A percentile compares a stretch with the other conserved stretches of the same genome.
Conservation (phyloP, 176 grass and related monocot genomes). For the Musa schizocarpa region DNA sequence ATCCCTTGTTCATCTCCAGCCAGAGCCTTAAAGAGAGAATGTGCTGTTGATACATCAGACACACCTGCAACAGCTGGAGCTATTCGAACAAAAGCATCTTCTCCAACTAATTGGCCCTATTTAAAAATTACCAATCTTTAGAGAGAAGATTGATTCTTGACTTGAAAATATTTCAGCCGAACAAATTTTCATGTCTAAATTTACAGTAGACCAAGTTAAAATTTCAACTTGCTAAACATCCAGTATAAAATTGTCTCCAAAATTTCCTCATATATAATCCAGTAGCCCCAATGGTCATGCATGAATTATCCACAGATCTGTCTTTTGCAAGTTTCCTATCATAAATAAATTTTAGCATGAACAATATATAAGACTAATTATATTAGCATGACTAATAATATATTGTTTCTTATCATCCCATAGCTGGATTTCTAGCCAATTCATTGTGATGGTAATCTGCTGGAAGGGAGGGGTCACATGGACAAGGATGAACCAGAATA, state of each 20-base stretch:
- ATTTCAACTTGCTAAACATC: background rate
- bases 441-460: too few relatives aligned
- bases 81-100: conserved; percentile 93
- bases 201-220: background rate
- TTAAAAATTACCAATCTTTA: conserved; percentile 11
- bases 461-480: too few relatives aligned
- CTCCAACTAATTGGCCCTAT: conserved; percentile 78
- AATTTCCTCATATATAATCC: background rate
- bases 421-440: too few relatives aligned
- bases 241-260: background rate
- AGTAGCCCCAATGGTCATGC: background rate
- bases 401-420: too few relatives aligned
- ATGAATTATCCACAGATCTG: background rate
- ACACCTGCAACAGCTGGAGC: conserved; percentile 72
- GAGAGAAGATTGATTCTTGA: background rate
- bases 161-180: background rate
- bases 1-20: conserved; percentile 63
- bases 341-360: too few relatives aligned
- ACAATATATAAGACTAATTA: too few relatives aligned
- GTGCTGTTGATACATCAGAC: conserved; percentile 57
- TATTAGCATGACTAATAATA: too few relatives aligned
- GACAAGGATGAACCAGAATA: too few relatives aligned
- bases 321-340: background rate
- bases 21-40: conserved; percentile 82
- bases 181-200: background rate